Percentiles rank a stretch among this genome's conserved stretches.
Conservation (phyloP, 2,329 filamentous ascomycete species). For the Xylaria sp. region DNA sequence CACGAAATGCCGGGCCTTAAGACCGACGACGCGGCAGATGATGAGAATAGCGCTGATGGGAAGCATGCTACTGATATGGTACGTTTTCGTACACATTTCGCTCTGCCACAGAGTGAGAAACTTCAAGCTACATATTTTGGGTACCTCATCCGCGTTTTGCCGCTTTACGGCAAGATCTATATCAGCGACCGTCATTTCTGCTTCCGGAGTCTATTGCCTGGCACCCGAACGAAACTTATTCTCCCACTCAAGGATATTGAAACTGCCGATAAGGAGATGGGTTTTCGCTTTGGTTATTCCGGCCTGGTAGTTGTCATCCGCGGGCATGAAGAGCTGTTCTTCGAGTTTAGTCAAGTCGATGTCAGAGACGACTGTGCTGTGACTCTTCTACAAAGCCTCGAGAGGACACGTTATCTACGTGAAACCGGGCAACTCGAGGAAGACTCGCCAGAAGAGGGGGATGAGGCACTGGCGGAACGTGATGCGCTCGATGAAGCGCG, state of each 20-base stretch:
- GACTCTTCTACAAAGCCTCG: conserved; percentile 80
- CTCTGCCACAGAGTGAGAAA: conserved; percentile 83
- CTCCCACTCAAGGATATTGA: conserved; percentile 91
- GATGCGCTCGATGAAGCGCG: conserved; percentile 82
- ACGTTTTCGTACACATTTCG: conserved; percentile 90
- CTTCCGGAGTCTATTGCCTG: conserved; percentile 89
- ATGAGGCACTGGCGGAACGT: conserved; percentile 82
- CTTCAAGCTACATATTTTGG: conserved; percentile 91
- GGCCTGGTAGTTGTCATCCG: conserved; percentile 93
- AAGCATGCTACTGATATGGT: conserved; percentile 76
- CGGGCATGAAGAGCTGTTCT: conserved; percentile 95
- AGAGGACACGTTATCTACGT: conserved; percentile 75
- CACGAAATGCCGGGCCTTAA: conserved; percentile 67
- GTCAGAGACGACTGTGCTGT: conserved; percentile 89
- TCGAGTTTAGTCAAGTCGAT: conserved; percentile 84
- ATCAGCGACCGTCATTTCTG: conserved; percentile 89
- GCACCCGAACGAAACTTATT: conserved; percentile 91
- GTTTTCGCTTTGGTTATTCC: conserved; percentile 90
- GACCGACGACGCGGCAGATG: conserved; percentile 65
- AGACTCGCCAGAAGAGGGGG: conserved; percentile 76
- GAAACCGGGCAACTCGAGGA: conserved; percentile 75
- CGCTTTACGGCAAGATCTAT: conserved; percentile 96
- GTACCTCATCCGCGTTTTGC: conserved; percentile 88
- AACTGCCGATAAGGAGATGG: conserved; percentile 93
- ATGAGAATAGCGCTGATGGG: conserved; percentile 67